Evolutionary conservation across 768 basidiomycete genomes (phyloP).

Genomic region (Mycena latifolia): DNA sequence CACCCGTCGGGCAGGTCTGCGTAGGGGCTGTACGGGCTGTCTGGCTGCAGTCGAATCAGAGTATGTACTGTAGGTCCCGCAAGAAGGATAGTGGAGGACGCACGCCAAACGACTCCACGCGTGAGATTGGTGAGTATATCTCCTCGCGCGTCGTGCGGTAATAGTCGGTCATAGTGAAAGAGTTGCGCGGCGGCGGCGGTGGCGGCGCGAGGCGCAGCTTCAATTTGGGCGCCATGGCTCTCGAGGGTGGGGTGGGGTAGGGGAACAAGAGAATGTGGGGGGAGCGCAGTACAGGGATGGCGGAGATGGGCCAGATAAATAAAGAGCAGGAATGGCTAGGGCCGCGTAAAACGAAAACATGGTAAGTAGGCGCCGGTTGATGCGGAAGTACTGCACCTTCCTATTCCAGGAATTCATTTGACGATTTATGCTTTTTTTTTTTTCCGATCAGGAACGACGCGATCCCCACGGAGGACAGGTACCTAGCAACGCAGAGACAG

Average conservation of each 20-base stretch:
- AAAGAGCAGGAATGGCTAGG: background rate
- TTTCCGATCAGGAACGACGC: background rate
- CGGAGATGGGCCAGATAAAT: too few relatives aligned
- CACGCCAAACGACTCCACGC: slow-evolving; percentile 8
- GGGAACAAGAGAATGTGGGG: background rate
- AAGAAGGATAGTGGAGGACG: background rate
- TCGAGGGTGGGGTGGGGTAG: background rate
- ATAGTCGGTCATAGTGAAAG: slow-evolving; percentile 28
- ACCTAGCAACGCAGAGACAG: background rate
- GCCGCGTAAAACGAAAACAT: background rate
- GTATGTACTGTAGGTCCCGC: background rate
- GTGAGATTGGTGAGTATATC: slow-evolving; percentile 26
- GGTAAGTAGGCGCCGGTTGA: background rate
- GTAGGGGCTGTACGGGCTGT: slow-evolving; percentile 16
- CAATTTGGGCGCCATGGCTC: slow-evolving; percentile 7
- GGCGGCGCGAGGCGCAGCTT: background rate
- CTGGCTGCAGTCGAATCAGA: slow-evolving; percentile 1
- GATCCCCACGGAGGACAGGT: background rate
- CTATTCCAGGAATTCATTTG: slow-evolving; percentile 3
- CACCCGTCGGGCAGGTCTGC: background rate
- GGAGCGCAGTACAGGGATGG: background rate
- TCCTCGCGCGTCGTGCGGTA: slow-evolving; percentile 28
- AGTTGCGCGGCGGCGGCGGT: slow-evolving; percentile 21
- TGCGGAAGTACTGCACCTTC: background rate
- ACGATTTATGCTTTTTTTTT: background rate